Base-by-base conservation (phyloP, 805 yeast species). In the Yarrowia porcina region DNA sequence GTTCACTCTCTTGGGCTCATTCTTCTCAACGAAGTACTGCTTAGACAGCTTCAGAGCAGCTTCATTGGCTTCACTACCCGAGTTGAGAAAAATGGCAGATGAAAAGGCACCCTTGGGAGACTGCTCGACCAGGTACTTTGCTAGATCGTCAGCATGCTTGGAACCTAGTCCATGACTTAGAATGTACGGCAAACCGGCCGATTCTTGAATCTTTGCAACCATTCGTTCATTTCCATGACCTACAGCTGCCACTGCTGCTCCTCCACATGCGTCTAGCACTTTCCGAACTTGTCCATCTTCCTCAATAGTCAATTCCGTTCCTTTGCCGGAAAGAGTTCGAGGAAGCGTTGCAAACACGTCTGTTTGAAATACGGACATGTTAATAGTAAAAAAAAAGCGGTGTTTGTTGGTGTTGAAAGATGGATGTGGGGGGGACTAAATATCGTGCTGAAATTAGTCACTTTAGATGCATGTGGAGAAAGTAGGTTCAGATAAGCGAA, bases 11-110 rank as follows among this genome's bases (percentile, higher is more conserved):
- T 74, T 71, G 9, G 75, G 70, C 63, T 77, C 78, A 35, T 80
- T 79, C 23, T 71, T 75, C 69, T 80, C 83, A 54, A 75, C 67
- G 65, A 73, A 77, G 67, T 80, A 80, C 69, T 80, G 83, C 66
- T 75, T 74, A 35, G 82, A 82, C 67, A 83, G 80, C 68, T 83
- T 83, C 68, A 83, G 72, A 15, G 86, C 85, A 54, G 84, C 84
- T 67, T 83, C 87, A 65, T 82, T 83, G 54, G 87, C 85, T 69
- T 83, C 87, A 33, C 86, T 80, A 63, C 89, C 89, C 1, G 56
- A 49, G 28, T 32, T 32, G 56, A 49, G 30, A 8, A 49, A 49
- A 2, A 49, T 13, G 7, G 39, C 56, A 5, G 21, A 15, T 15
- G 21, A 10, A 17, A 49, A 49, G 1, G 56, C 2, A 8, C 56